These are phyloP conservation scores for Aspergillus affinis DNA, from an alignment of 495 filamentous ascomycete genomes.

Conservation along the genomic window DNA sequence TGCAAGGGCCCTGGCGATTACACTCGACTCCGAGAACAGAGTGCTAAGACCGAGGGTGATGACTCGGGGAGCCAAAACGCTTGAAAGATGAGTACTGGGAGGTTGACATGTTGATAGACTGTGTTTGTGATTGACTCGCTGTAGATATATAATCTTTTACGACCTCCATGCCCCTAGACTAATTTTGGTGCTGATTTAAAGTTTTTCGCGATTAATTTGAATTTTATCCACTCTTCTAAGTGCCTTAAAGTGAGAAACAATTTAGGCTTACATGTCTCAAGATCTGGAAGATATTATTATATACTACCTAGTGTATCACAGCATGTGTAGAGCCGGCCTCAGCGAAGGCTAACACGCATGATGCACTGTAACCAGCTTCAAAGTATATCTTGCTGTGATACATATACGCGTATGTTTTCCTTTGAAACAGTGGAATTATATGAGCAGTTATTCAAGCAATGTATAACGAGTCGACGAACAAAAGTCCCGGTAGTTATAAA, in stretches of 20 bases:
- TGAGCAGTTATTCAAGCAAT: background rate
- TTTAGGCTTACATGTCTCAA: background rate
- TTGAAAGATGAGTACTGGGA: background rate
- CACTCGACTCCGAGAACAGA: background rate
- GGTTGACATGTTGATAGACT: background rate
- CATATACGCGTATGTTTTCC: background rate
- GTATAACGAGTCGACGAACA: background rate
- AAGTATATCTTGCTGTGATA: background rate
- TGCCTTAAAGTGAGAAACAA: too few relatives aligned
- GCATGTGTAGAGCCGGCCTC: background rate
- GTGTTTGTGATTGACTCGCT: background rate
- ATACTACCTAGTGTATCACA: background rate
- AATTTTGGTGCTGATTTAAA: too few relatives aligned
- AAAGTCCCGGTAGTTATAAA: background rate
- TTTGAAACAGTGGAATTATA: background rate
- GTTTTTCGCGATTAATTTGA: too few relatives aligned
- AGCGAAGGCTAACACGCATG: background rate
- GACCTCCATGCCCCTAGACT: too few relatives aligned
- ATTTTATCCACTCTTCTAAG: too few relatives aligned
- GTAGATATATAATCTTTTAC: background rate
- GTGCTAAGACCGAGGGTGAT: background rate
- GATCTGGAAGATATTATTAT: background rate
- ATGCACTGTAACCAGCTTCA: background rate
- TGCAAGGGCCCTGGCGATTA: constrained; percentile 23
- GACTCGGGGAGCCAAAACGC: background rate